Conservation (phyloP, 2,329 filamentous ascomycete genomes). For the Arthrobotrys megalospora region DNA sequence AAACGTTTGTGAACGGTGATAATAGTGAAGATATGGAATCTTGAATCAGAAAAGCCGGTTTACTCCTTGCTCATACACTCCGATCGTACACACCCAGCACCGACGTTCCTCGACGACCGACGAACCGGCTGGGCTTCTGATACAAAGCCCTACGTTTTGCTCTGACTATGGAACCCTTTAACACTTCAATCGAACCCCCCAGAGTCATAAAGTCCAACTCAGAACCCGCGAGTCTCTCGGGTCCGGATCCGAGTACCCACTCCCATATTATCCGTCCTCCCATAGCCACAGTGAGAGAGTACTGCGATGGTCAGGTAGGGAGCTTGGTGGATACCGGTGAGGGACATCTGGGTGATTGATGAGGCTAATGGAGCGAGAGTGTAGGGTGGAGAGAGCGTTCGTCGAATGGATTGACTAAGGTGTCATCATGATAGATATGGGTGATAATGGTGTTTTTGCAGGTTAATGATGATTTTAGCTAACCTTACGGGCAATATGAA, state of each 20-base stretch:
- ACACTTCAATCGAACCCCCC: conserved; percentile 42
- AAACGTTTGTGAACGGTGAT: conserved; percentile 11
- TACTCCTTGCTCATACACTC: conserved; percentile 62
- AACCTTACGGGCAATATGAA: conserved; percentile 29
- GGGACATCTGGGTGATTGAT: conserved; percentile 47
- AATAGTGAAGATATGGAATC: conserved; percentile 5
- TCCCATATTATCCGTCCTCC: conserved; percentile 61
- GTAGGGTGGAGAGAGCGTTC: conserved; percentile 61
- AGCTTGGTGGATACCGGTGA: conserved; percentile 47
- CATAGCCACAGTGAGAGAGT: conserved; percentile 53
- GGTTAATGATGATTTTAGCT: conserved; percentile 9
- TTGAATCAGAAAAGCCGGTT: conserved; percentile 61
- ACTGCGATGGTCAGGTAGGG: conserved; percentile 58
- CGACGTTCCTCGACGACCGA: conserved; percentile 61
- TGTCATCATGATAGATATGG: conserved; percentile 60
- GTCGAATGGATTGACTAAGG: conserved; percentile 62
- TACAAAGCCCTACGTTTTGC: conserved; percentile 55
- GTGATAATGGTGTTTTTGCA: neutral
- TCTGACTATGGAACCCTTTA: conserved; percentile 41
- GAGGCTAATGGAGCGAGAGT: conserved; percentile 50
- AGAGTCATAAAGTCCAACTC: conserved; percentile 56
- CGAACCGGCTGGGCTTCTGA: conserved; percentile 58
- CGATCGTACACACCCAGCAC: conserved; percentile 60
- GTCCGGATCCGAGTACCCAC: conserved; percentile 42
- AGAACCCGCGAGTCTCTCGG: conserved; percentile 43